Percentiles rank a stretch among this genome's conserved stretches.
Conservation (phyloP, 1,284 basidiomycete species). For the Boletus hoseneyae region DNA sequence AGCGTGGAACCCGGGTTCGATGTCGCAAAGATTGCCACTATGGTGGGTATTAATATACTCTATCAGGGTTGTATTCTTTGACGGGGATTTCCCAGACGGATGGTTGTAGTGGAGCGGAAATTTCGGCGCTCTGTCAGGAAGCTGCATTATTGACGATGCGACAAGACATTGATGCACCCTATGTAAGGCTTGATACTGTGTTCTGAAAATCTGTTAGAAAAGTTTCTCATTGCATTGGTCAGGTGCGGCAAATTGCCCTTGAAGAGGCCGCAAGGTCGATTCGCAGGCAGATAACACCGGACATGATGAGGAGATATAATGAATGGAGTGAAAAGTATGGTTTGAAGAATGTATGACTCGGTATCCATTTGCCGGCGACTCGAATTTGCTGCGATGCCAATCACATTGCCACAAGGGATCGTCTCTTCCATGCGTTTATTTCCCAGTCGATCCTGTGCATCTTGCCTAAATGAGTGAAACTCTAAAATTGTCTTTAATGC, state of each 20-base stretch:
- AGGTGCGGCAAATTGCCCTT: conserved; percentile 80
- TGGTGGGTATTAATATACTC: conserved; percentile 58
- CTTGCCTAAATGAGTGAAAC: conserved; percentile 36
- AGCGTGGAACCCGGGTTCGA: conserved; percentile 71
- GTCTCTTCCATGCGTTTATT: no score
- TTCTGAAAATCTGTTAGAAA: background rate
- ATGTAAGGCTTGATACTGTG: conserved; percentile 46
- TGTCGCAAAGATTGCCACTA: conserved; percentile 62
- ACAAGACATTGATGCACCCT: conserved; percentile 75
- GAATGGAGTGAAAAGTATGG: conserved; percentile 52
- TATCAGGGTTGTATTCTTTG: background rate
- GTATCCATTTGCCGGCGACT: no score
- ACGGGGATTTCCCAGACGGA: conserved; percentile 59
- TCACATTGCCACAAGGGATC: no score
- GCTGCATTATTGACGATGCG: conserved; percentile 88
- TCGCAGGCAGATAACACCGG: conserved; percentile 82
- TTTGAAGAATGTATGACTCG: conserved; percentile 16
- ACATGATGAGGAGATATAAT: no score
- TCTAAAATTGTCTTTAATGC: background rate
- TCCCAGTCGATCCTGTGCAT: no score
- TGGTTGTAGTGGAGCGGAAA: conserved; percentile 96
- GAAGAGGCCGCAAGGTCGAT: conserved; percentile 70
- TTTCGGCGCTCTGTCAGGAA: conserved; percentile 92
- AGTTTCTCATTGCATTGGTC: conserved; percentile 3
- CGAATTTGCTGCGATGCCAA: no score